These are phyloP conservation scores for Daldinia childiae DNA, from an alignment of 495 filamentous ascomycete species.

Conservation along the genomic window DNA sequence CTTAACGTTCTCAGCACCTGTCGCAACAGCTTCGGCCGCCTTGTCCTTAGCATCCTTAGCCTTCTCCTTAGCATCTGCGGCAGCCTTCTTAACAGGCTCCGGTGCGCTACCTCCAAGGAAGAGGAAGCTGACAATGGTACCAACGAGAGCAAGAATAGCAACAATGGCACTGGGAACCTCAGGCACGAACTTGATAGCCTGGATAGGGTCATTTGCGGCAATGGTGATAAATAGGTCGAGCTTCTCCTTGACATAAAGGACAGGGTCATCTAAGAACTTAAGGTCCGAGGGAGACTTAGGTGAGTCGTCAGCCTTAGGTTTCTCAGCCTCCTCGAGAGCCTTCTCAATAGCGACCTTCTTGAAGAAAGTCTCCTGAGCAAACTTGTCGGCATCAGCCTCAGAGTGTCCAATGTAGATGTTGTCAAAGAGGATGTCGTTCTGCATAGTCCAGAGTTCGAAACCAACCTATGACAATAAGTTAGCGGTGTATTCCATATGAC, in stretches of 20 bases:
- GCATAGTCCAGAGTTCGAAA: constrained; percentile 99
- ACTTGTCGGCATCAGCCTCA: constrained; percentile 86
- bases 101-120: constrained; percentile 53
- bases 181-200: constrained; percentile 90
- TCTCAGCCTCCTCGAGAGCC: constrained; percentile 80
- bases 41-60: constrained; percentile 82
- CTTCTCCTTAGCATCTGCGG: constrained; percentile 76
- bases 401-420: constrained; percentile 99
- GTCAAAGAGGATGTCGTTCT: constrained; percentile 97
- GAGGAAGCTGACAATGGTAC: constrained; percentile 71
- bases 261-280: constrained; percentile 92
- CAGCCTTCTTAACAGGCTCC: constrained; percentile 62
- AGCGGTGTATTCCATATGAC: constrained; percentile 9
- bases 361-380: constrained; percentile 92
- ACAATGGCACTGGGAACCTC: constrained; percentile 85
- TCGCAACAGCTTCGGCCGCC: constrained; percentile 71
- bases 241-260: constrained; percentile 90
- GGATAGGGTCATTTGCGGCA: constrained; percentile 84
- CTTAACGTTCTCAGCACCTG: constrained; percentile 73
- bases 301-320: constrained; percentile 79
- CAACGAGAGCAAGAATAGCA: constrained; percentile 72
- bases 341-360: constrained; percentile 88
- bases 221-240: constrained; percentile 86
- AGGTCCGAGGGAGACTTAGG: constrained; percentile 74
- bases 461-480: constrained; percentile 70